Base-by-base conservation (phyloP, 345 rosid species). In the Lepidium aucheri region DNA sequence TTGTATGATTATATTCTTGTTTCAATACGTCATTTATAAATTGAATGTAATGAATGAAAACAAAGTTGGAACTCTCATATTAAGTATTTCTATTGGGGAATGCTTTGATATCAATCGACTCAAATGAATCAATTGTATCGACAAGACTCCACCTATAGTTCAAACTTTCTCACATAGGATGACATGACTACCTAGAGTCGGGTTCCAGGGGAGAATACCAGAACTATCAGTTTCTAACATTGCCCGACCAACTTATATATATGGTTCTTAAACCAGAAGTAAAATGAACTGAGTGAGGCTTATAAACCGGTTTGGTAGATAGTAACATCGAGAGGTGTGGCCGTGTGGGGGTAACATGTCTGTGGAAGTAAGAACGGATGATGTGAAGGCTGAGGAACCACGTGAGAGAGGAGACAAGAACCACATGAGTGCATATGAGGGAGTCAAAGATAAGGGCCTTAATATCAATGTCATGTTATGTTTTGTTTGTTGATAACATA, bases 381-480 rank as follows among this genome's bases (percentile, higher is more conserved):
- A 56, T 59, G 60, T 42, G 67, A 73, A 56, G 54, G 66, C 33
- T 53, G 71, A 50, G 66, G 50, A 64, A 56, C 76, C 76, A 65
- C 67, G 76, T 51, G 72, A 52, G 67, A 52, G 67, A 66, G 61
- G 68, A 53, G 77, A 73, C 72, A 66, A 60, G 32, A 60, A 66
- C 63, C 77, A 73, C 77, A 60, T 66, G 77, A 73, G 61, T 17
- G 50, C 69, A 70, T 53, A 70, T 73, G 68, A 43, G 55, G 30
- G 49, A 56, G 46, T 60, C 6, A 35, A 52, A 59, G 58, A 18
- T 4, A 41, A 40, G 53, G 52, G 22, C 44, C 63, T 62, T 62
- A 28, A 59, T 61, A 36, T 53, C 56, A 45, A 44, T 62, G 49
- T 55, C 70, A 47, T 64, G 70, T 55, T 64, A 64, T 47, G 60